A percentile compares a stretch with the other conserved stretches of the same genome.
These are phyloP conservation scores for Xylaria flabelliformis DNA, from an alignment of 495 filamentous ascomycete genomes.

Conservation along the genomic window DNA sequence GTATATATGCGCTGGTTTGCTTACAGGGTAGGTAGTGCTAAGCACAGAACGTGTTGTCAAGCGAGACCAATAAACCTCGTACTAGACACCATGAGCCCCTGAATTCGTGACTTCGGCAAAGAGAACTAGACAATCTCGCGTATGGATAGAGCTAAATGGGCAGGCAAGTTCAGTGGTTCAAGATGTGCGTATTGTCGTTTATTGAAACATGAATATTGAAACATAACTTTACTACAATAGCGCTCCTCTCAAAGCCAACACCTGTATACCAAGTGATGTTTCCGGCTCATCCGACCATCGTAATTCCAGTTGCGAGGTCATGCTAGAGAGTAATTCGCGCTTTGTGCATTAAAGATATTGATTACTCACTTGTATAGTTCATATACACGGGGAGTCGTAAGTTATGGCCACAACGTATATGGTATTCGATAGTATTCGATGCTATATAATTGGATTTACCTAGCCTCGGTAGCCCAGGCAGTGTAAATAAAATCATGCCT, in stretches of 20 bases:
- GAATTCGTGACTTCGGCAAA: background rate
- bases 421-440: background rate
- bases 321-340: background rate
- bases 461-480: background rate
- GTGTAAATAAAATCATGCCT: background rate
- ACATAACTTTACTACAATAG: background rate
- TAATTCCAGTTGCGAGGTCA: background rate
- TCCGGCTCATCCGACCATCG: background rate
- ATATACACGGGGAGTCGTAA: background rate
- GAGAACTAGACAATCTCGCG: background rate
- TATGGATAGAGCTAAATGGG: background rate
- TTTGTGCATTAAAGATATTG: background rate
- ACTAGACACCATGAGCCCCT: constrained; percentile 4
- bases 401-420: background rate
- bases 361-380: background rate
- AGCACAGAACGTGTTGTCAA: background rate
- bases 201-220: background rate
- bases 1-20: background rate
- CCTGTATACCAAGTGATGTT: background rate
- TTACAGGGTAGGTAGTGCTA: background rate
- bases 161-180: background rate
- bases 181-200: too few relatives aligned
- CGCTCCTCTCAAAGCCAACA: background rate
- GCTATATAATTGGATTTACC: constrained; percentile 10
- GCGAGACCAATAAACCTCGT: background rate